Conservation (phyloP, 257 asterid genomes). For the Solanum ossicruentum region DNA sequence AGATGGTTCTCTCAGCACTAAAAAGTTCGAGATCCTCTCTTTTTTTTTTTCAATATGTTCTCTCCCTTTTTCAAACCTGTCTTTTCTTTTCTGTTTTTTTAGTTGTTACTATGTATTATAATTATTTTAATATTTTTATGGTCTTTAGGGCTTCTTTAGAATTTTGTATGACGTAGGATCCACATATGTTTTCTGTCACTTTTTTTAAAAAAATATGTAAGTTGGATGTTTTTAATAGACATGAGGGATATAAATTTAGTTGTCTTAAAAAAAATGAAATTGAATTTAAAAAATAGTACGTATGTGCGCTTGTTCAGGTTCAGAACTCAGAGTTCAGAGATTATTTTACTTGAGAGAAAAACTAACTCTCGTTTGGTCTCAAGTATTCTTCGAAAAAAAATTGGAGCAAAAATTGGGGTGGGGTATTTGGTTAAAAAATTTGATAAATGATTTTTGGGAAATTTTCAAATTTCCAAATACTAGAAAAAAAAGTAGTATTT, state of each 20-base stretch:
- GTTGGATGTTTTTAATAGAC: not conserved
- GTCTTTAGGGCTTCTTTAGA: not conserved
- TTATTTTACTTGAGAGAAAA: too few species aligned
- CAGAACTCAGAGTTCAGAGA: too few species aligned
- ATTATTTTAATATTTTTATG: not conserved
- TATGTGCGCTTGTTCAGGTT: not conserved
- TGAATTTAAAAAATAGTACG: not conserved
- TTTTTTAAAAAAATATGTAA: not conserved
- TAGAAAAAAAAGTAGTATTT: too few species aligned
- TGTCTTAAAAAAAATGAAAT: not conserved
- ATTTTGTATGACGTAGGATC: not conserved
- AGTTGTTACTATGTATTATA: not conserved
- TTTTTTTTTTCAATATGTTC: not conserved
- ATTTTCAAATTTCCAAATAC: too few species aligned
- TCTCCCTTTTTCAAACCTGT: not conserved
- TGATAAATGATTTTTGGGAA: too few species aligned
- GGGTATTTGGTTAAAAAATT: too few species aligned
- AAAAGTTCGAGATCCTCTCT: not conserved
- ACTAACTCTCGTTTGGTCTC: too few species aligned
- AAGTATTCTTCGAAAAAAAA: too few species aligned
- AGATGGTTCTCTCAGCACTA: constrained; percentile 23
- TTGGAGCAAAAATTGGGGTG: too few species aligned
- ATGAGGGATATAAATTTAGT: not conserved
- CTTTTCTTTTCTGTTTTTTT: not conserved
- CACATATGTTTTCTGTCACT: not conserved